These are phyloP conservation scores for Aspergillus homomorphus DNA, from an alignment of 495 filamentous ascomycete species.

Conservation along the genomic window DNA sequence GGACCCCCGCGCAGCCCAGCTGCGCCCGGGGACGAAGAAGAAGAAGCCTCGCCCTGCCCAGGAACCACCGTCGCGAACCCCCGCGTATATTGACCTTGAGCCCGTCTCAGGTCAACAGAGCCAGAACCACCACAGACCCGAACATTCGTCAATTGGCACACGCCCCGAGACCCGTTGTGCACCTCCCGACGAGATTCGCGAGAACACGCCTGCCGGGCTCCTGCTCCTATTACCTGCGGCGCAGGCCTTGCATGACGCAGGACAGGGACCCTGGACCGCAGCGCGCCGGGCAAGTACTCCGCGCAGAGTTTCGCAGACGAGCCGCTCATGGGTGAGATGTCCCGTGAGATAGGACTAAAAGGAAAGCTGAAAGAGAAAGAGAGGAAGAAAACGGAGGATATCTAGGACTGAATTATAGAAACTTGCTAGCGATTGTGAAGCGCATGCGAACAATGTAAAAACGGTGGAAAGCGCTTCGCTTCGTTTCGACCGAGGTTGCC, in stretches of 20 bases:
- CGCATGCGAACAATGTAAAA: background rate
- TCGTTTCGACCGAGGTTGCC: conserved; percentile 4
- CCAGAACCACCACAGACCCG: background rate
- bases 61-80: conserved; percentile 18
- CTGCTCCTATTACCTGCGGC: conserved; percentile 2
- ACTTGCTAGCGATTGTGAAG: conserved; percentile 9
- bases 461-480: background rate
- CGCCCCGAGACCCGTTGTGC: conserved; percentile 9
- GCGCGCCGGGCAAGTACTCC: conserved; percentile 32
- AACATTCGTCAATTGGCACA: background rate
- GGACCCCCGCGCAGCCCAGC: conserved; percentile 54
- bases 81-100: conserved; percentile 11
- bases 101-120: background rate
- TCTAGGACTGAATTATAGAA: background rate
- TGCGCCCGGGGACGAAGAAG: background rate
- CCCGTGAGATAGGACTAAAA: background rate
- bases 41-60: conserved; percentile 1
- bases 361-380: background rate
- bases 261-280: conserved; percentile 23
- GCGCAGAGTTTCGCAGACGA: conserved; percentile 34
- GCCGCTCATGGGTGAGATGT: conserved; percentile 27
- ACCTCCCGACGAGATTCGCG: conserved; percentile 13
- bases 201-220: conserved; percentile 12
- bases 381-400: background rate
- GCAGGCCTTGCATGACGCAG: conserved; percentile 16